Base-by-base conservation (phyloP, 441 rosid genomes). In the Brassica balearica region DNA sequence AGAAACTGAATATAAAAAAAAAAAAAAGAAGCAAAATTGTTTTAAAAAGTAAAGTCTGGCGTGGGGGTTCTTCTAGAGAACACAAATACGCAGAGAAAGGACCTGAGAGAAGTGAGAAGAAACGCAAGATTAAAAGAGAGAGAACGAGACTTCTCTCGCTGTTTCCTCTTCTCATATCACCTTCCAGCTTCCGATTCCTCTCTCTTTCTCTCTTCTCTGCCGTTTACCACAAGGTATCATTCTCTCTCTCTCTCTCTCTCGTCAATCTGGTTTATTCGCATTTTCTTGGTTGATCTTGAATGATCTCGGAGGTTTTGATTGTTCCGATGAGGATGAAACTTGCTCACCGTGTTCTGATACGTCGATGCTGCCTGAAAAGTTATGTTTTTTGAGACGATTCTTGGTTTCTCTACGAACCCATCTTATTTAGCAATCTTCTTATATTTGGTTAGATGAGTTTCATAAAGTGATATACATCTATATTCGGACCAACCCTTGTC, bases 211-310 rank as follows among this genome's bases (percentile, higher is more conserved):
- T 68, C 72, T 68, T 61, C 74, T 71, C 80, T 48, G 85, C 34
- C 87, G 74, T 71, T 81, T 56, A 82, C 78, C 5, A 64, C 64
- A 77, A 82, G 89, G 91, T 80, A 27, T 65, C 73, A 5, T 75
- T 25, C 36, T 19, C 72, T 4, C 68, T 8, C 11, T 7, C 23
- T 3, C 9, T 34, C 64, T 15, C 56, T 23, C 27, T 23, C 43
- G 4, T 11, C 48, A 25, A 29, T 60, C 43, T 62, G 2, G 51
- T 0, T 62, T 63, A 38, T 34, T 17, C 53, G 53, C 53, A 46
- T 46, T 46, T 46, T 46, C 53, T 46, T 51, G 56, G 19, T 5
- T n/a, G 19, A 51, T 70, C 59, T 23, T 12, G 27, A 38, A 22
- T 20, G 15, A n/a, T 8, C 71, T 71, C 6, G 8, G 8, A 15